These are phyloP conservation scores for Aureobasidium sp. DNA, from an alignment of 2,329 filamentous ascomycete species.

Conservation along the genomic window DNA sequence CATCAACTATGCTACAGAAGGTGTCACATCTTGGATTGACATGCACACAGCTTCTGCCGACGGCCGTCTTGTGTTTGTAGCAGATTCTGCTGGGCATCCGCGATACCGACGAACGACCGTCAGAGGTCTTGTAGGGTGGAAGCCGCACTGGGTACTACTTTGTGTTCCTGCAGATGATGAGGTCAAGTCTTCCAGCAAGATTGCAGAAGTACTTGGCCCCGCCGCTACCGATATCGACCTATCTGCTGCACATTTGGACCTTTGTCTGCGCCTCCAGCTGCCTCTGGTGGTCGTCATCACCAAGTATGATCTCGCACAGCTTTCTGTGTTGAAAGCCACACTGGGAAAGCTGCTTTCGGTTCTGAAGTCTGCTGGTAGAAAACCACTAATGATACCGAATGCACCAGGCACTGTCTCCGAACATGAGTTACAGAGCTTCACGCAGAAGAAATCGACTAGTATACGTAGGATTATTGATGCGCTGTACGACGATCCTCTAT, in stretches of 20 bases:
- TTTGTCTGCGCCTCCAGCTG: conserved; percentile 74
- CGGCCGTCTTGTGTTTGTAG: conserved; percentile 76
- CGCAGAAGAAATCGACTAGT: conserved; percentile 50
- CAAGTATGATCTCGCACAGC: conserved; percentile 82
- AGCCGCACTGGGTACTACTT: conserved; percentile 85
- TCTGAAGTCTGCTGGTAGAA: conserved; percentile 68
- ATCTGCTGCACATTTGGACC: conserved; percentile 70
- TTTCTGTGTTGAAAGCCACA: conserved; percentile 59
- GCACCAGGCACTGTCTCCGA: conserved; percentile 26
- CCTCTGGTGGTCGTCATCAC: conserved; percentile 80
- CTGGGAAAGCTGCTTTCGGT: conserved; percentile 67
- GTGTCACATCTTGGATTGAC: conserved; percentile 89
- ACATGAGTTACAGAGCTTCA: conserved; percentile 51
- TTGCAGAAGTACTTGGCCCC: conserved; percentile 44
- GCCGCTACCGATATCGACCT: conserved; percentile 58
- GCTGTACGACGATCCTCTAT: conserved; percentile 41
- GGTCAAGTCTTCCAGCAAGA: conserved; percentile 39
- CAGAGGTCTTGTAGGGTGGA: conserved; percentile 88
- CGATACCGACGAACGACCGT: conserved; percentile 84
- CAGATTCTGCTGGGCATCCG: conserved; percentile 86
- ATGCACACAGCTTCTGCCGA: conserved; percentile 72
- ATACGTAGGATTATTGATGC: conserved; percentile 50
- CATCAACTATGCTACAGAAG: conserved; percentile 78
- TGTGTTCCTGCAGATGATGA: conserved; percentile 77
- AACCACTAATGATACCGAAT: conserved; percentile 60